Evolutionary conservation across 345 rosid genomes (phyloP).

Genomic region (Citrus hindsii): DNA sequence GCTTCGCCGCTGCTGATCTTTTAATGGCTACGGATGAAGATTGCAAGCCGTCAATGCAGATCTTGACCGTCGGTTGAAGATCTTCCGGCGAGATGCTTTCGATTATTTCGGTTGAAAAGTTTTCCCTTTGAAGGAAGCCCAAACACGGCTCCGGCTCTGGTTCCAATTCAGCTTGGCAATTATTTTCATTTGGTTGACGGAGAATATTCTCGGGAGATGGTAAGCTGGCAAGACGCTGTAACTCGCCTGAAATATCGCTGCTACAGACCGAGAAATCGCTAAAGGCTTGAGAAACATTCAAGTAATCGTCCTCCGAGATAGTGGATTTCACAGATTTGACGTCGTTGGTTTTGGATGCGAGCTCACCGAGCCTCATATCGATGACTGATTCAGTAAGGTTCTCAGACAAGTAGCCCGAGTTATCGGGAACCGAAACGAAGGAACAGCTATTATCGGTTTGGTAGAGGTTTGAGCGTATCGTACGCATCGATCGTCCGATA

Average conservation of each 20-base stretch:
- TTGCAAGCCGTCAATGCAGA: slow-evolving; percentile 75
- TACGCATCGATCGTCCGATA: slow-evolving; percentile 87
- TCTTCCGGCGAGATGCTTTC: slow-evolving; percentile 96
- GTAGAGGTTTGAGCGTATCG: slow-evolving; percentile 65
- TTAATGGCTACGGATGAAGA: slow-evolving; percentile 71
- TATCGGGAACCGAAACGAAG: slow-evolving; percentile 38
- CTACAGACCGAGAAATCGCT: slow-evolving; percentile 83
- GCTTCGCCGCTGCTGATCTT: slow-evolving; percentile 93
- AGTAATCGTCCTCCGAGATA: slow-evolving; percentile 38
- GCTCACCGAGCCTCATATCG: slow-evolving; percentile 89
- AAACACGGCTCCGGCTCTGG: slow-evolving; percentile 70
- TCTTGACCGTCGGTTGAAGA: slow-evolving; percentile 92
- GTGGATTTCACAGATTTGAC: slow-evolving; percentile 35
- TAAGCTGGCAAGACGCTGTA: slow-evolving; percentile 78
- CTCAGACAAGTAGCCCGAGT: slow-evolving; percentile 57
- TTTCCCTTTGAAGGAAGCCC: slow-evolving; percentile 79
- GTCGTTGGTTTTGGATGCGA: slow-evolving; percentile 38
- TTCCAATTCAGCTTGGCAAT: slow-evolving; percentile 27
- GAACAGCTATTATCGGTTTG: slow-evolving; percentile 45
- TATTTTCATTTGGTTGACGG: background rate
- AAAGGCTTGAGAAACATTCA: slow-evolving; percentile 77
- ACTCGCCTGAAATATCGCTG: slow-evolving; percentile 93
- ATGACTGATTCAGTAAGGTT: slow-evolving; percentile 76
- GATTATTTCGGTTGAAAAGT: slow-evolving; percentile 84
- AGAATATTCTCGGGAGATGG: slow-evolving; percentile 41